Evolutionary conservation across 345 rosid species (phyloP).

Genomic region (Passiflora organensis): DNA sequence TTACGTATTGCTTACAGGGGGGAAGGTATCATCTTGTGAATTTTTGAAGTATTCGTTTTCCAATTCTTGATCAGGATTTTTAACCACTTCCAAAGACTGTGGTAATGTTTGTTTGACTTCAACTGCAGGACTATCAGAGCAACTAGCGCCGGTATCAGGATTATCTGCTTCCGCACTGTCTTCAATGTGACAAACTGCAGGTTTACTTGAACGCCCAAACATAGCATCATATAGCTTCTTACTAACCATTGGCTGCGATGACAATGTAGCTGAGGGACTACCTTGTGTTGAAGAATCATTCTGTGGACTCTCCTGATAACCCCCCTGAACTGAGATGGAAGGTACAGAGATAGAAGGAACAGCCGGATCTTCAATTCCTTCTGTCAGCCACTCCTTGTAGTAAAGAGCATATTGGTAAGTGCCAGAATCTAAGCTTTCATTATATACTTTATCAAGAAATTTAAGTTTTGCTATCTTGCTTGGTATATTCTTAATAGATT

Average conservation of each 20-base stretch:
- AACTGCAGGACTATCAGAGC: slow-evolving; percentile 31
- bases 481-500: slow-evolving; percentile 29
- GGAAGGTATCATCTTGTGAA: slow-evolving; percentile 21
- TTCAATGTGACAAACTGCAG: slow-evolving; percentile 23
- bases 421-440: slow-evolving; percentile 52
- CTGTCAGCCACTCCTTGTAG: slow-evolving; percentile 67
- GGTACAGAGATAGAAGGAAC: slow-evolving; percentile 48
- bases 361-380: slow-evolving; percentile 46
- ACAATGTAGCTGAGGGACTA: slow-evolving; percentile 30
- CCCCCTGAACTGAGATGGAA: slow-evolving; percentile 25
- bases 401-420: slow-evolving; percentile 53
- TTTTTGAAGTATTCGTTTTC: slow-evolving; percentile 20
- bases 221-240: slow-evolving; percentile 46
- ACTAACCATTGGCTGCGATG: slow-evolving; percentile 52
- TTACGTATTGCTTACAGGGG: slow-evolving; percentile 30
- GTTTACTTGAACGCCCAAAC: slow-evolving; percentile 28
- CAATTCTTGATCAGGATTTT: slow-evolving; percentile 22
- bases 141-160: slow-evolving; percentile 13
- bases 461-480: slow-evolving; percentile 34
- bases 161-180: slow-evolving; percentile 17
- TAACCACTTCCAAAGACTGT: slow-evolving; percentile 29
- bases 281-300: slow-evolving; percentile 30
- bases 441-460: slow-evolving; percentile 51
- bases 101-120: slow-evolving; percentile 32
- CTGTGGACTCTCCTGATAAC: slow-evolving; percentile 21